These are phyloP conservation scores for Globisporangium spinosum DNA, from an alignment of 352 stramenopile genomes.

Conservation along the genomic window DNA sequence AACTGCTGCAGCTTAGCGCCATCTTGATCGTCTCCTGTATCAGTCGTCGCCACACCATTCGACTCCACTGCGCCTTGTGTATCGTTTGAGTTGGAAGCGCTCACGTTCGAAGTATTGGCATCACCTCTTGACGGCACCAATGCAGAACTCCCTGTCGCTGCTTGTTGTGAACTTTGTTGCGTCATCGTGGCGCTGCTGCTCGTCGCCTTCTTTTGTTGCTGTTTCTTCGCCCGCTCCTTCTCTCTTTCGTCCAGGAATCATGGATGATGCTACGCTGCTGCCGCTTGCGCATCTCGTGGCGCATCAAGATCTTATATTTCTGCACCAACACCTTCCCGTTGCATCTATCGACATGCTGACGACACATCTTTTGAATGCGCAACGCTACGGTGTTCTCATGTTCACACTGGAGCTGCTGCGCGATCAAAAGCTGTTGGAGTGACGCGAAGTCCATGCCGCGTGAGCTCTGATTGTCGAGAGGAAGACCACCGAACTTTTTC, in stretches of 20 bases:
- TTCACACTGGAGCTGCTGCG: slow-evolving; percentile 17
- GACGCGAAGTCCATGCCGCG: slow-evolving; percentile 4
- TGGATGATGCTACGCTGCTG: slow-evolving; percentile 56
- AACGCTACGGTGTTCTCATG: slow-evolving; percentile 19
- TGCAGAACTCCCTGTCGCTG: not conserved
- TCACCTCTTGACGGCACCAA: too few species aligned
- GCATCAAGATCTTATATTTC: slow-evolving; percentile 43
- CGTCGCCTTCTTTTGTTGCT: slow-evolving; percentile 5
- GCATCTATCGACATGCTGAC: slow-evolving; percentile 21
- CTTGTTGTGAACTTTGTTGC: not conserved
- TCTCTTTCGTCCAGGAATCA: slow-evolving; percentile 22
- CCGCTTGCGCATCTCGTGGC: slow-evolving; percentile 40
- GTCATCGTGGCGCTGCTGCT: not conserved
- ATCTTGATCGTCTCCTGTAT: not conserved
- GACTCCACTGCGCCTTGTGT: too few species aligned
- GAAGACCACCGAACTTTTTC: not conserved
- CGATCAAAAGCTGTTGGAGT: slow-evolving; percentile 20
- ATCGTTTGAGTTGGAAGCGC: too few species aligned
- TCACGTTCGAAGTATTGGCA: too few species aligned
- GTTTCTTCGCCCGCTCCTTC: slow-evolving; percentile 31
- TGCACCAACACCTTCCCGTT: slow-evolving; percentile 40
- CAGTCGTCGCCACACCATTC: too few species aligned
- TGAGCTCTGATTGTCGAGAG: too few species aligned
- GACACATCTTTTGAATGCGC: slow-evolving; percentile 36
- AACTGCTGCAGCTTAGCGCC: slow-evolving; percentile 29